phyloP scores from a whole-genome alignment of 352 stramenopile species.

The Phytophthora niederhauseri region DNA sequence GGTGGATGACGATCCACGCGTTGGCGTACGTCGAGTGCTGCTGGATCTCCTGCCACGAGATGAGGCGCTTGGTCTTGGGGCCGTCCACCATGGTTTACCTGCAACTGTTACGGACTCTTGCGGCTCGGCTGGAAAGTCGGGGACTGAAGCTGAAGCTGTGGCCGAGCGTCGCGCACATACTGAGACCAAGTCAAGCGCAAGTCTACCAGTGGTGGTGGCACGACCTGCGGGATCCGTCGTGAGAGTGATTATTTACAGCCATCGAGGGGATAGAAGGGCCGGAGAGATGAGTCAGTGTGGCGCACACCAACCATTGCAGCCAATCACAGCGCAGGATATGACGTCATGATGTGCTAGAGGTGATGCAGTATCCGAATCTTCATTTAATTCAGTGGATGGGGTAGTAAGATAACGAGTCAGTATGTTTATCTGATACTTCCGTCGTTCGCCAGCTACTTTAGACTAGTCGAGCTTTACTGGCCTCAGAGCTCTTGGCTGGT shows the following conservation, averaged over 20 bases:
- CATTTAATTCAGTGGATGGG: neutral
- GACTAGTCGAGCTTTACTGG: neutral
- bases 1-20: constrained; percentile 91
- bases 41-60: constrained; percentile 80
- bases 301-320: constrained; percentile 2
- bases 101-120: constrained; percentile 6
- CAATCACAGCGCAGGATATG: constrained; percentile 7
- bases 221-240: constrained; percentile 21
- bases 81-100: constrained; percentile 65
- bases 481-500: neutral
- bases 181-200: constrained; percentile 3
- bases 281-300: constrained; percentile 2
- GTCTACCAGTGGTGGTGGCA: constrained; percentile 32
- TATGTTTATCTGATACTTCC: neutral
- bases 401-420: neutral
- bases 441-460: neutral
- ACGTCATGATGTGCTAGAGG: constrained; percentile 31
- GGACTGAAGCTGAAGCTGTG: constrained; percentile 35
- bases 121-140: constrained; percentile 27
- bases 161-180: neutral
- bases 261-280: constrained; percentile 12
- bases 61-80: constrained; percentile 60
- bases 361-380: constrained; percentile 20
- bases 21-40: constrained; percentile 78
- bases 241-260: constrained; percentile 18